phyloP scores from a whole-genome alignment of 192 early-diverging fungal genomes.

The Coemansia aciculifera region DNA sequence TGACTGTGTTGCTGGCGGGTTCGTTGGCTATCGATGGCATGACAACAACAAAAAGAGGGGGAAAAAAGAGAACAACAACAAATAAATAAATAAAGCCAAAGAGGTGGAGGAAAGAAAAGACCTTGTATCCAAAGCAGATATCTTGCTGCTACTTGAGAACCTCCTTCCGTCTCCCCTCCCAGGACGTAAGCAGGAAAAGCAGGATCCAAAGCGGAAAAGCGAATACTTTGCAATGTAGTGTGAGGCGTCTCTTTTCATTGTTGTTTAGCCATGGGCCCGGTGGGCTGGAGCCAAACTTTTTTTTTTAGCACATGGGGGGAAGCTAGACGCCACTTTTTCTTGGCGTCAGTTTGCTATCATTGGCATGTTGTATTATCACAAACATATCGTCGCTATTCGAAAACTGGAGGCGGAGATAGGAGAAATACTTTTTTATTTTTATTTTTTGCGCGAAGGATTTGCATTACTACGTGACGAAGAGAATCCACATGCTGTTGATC shows the following conservation, averaged over 20 bases:
- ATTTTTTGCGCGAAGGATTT: neutral
- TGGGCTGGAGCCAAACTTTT: conserved; percentile 4
- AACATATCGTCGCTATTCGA: neutral
- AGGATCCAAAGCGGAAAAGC: neutral
- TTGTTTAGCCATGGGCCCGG: neutral
- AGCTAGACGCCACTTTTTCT: neutral
- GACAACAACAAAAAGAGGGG: neutral
- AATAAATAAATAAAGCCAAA: neutral
- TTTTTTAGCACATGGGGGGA: neutral
- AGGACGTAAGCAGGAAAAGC: neutral
- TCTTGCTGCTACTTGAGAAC: neutral
- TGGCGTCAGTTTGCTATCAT: neutral
- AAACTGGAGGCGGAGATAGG: neutral
- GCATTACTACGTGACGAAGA: neutral
- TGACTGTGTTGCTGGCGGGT: neutral
- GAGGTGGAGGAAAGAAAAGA: conserved; percentile 5
- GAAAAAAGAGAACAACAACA: conserved; percentile 5
- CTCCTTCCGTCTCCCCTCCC: neutral
- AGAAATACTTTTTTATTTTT: neutral
- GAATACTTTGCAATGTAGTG: neutral
- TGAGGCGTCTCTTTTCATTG: neutral
- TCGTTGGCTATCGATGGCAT: conserved; percentile 37
- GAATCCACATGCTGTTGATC: neutral
- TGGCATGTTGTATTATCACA: neutral
- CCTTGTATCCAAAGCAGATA: neutral